These are phyloP conservation scores for Elongisporangium prolatum DNA, from an alignment of 352 stramenopile species.

Conservation along the genomic window DNA sequence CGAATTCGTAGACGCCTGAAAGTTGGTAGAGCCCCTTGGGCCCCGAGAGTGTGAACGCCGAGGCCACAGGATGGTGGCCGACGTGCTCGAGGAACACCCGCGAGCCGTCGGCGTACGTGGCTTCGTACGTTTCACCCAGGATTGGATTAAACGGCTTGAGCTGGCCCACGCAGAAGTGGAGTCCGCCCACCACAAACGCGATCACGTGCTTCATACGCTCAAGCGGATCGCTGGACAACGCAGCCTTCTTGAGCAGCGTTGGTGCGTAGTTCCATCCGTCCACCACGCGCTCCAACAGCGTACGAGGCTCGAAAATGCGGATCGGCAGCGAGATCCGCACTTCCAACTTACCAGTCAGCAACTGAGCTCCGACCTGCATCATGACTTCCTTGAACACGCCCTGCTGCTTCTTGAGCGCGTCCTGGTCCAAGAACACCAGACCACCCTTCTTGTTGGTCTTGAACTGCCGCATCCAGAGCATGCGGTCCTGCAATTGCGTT, in stretches of 20 bases:
- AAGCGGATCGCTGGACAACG: conserved; percentile 40
- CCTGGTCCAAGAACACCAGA: conserved; percentile 57
- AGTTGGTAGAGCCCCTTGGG: conserved; percentile 48
- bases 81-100: conserved; percentile 71
- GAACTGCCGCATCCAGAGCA: conserved; percentile 55
- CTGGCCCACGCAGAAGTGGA: conserved; percentile 72
- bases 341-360: conserved; percentile 61
- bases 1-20: conserved; percentile 63
- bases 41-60: conserved; percentile 46
- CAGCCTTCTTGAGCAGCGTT: conserved; percentile 69
- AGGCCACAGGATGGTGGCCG: conserved; percentile 64
- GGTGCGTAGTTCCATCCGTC: conserved; percentile 75
- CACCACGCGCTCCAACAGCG: conserved; percentile 66
- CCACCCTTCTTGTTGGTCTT: conserved; percentile 71
- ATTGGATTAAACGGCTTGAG: conserved; percentile 84
- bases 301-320: conserved; percentile 69
- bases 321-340: conserved; percentile 74
- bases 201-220: conserved; percentile 74
- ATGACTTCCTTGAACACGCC: conserved; percentile 81
- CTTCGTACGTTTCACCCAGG: conserved; percentile 73
- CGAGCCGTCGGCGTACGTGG: conserved; percentile 63
- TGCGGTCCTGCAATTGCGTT: conserved; percentile 45
- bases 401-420: conserved; percentile 73
- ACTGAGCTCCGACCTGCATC: conserved; percentile 62
- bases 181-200: conserved; percentile 54